Conservation (phyloP, 176 grass and related monocot species). For the Themeda triandra region DNA sequence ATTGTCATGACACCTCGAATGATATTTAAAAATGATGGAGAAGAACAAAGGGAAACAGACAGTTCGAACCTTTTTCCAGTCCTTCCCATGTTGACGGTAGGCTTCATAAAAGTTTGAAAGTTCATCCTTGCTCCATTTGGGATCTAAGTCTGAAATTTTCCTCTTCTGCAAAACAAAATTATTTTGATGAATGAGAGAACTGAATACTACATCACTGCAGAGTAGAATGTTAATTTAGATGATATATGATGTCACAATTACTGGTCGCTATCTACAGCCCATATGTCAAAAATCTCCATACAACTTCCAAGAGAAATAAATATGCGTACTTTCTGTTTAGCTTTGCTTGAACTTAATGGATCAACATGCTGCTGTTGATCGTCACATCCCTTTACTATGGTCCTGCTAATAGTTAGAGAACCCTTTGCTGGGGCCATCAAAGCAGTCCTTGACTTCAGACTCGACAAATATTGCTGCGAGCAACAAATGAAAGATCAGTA, state of each 20-base stretch:
- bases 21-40: not conserved
- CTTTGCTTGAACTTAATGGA: slow-evolving; percentile 43
- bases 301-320: slow-evolving; percentile 12
- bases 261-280: not conserved
- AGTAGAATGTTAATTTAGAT: not conserved
- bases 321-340: slow-evolving; percentile 50
- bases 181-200: slow-evolving; percentile 4
- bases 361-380: slow-evolving; percentile 34
- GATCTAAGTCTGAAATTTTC: slow-evolving; percentile 46
- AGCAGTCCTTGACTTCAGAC: slow-evolving; percentile 10
- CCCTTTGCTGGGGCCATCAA: slow-evolving; percentile 48
- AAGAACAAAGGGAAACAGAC: not conserved
- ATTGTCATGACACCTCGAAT: not conserved
- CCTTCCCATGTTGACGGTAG: slow-evolving; percentile 50
- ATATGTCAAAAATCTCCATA: slow-evolving; percentile 9
- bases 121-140: slow-evolving; percentile 53
- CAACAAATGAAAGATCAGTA: slow-evolving; percentile 12
- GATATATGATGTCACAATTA: slow-evolving; percentile 17
- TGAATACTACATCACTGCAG: not conserved
- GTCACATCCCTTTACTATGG: slow-evolving; percentile 30
- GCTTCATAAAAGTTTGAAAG: slow-evolving; percentile 54
- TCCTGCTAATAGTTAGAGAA: slow-evolving; percentile 38
- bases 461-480: slow-evolving; percentile 31
- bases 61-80: slow-evolving; percentile 56
- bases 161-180: slow-evolving; percentile 37